These are phyloP conservation scores for Podospora bellae-mahoneyi DNA, from an alignment of 495 filamentous ascomycete species.

Conservation along the genomic window DNA sequence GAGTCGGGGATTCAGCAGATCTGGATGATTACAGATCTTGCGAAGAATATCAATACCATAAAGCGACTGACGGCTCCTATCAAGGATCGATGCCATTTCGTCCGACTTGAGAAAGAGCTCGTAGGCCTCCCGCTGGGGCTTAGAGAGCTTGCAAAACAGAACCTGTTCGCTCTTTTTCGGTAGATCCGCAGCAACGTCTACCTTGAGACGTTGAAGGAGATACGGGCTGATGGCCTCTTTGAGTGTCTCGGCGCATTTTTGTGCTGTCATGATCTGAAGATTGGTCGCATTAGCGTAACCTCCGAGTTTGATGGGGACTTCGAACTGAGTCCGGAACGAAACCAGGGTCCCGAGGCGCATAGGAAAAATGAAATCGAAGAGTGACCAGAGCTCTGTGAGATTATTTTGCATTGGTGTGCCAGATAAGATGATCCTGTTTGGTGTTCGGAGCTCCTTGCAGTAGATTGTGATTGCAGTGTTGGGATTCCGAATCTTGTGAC, in stretches of 20 bases:
- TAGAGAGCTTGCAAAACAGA: constrained; percentile 87
- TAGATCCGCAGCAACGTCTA: constrained; percentile 87
- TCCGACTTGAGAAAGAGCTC: constrained; percentile 74
- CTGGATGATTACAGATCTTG: constrained; percentile 97
- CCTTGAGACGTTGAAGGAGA: constrained; percentile 88
- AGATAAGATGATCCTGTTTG: constrained; percentile 87
- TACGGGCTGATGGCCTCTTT: constrained; percentile 91
- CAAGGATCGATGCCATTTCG: constrained; percentile 74
- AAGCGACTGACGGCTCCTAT: constrained; percentile 69
- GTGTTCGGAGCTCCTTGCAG: constrained; percentile 85
- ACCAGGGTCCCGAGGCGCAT: constrained; percentile 92
- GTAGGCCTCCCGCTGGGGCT: constrained; percentile 71
- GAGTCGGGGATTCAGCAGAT: constrained; percentile 65
- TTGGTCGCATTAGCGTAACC: constrained; percentile 93
- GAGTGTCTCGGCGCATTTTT: constrained; percentile 82
- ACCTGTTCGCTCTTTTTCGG: constrained; percentile 94
- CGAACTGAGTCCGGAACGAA: constrained; percentile 83
- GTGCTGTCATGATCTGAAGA: constrained; percentile 84
- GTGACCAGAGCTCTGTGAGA: constrained; percentile 94
- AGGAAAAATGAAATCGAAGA: constrained; percentile 95
- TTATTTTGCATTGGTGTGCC: constrained; percentile 99
- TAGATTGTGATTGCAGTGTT: constrained; percentile 87
- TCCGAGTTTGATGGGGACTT: constrained; percentile 84
- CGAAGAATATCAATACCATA: constrained; percentile 87
- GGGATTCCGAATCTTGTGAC: constrained; percentile 95